These are phyloP conservation scores for Calonectria honghensis DNA, from an alignment of 2,329 filamentous ascomycete genomes.

Conservation along the genomic window DNA sequence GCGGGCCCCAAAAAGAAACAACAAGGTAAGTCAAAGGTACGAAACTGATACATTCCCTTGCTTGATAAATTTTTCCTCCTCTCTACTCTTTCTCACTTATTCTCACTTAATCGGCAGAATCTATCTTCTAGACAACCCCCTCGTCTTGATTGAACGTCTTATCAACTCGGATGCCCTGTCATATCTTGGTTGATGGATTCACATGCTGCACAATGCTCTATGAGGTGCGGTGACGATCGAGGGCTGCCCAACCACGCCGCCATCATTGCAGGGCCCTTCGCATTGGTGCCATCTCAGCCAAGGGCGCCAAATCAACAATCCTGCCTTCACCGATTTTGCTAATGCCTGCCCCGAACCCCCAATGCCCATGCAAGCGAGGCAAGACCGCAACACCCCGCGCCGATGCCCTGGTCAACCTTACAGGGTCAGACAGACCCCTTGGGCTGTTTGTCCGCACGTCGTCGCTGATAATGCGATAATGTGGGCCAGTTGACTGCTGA, in stretches of 20 bases:
- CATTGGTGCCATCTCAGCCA: slow-evolving; percentile 15
- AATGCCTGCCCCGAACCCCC: slow-evolving; percentile 32
- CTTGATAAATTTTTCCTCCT: not conserved
- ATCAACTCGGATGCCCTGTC: too few species aligned
- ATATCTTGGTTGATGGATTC: not conserved
- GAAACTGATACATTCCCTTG: not conserved
- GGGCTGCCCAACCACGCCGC: not conserved
- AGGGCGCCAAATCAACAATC: slow-evolving; percentile 27
- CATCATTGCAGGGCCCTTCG: not conserved
- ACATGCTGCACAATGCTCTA: not conserved
- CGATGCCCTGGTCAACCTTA: slow-evolving; percentile 34
- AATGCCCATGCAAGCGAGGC: slow-evolving; percentile 37
- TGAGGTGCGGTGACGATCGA: not conserved
- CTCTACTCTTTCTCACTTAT: not conserved
- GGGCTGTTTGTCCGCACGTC: slow-evolving; percentile 37
- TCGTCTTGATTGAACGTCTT: not conserved
- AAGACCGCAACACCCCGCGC: slow-evolving; percentile 23
- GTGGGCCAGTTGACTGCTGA: slow-evolving; percentile 30
- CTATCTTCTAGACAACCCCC: not conserved
- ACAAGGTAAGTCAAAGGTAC: not conserved
- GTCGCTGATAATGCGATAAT: slow-evolving; percentile 37
- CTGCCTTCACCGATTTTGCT: slow-evolving; percentile 36
- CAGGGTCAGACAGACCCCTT: slow-evolving; percentile 23
- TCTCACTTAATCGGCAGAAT: not conserved
- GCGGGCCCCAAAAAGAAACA: slow-evolving; percentile 7